Percentiles rank a stretch among this genome's conserved stretches.
phyloP scores from a whole-genome alignment of 768 basidiomycete species.

The Psilocybe tampanensis region DNA sequence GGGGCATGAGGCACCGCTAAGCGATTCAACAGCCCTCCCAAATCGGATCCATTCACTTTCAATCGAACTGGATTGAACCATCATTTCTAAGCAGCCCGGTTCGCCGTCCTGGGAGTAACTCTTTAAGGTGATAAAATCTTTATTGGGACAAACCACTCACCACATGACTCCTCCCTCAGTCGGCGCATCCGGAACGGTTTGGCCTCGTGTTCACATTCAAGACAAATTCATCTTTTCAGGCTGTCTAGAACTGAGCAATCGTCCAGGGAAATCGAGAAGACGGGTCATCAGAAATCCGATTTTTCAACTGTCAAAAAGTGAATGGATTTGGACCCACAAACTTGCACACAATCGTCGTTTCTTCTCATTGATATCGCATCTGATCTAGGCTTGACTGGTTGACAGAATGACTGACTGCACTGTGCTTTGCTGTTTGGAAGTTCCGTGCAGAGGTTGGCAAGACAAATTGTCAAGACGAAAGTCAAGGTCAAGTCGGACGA shows the following conservation, averaged over 20 bases:
- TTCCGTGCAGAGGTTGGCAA: not conserved
- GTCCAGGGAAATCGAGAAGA: too few relatives aligned
- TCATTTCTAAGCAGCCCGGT: not conserved
- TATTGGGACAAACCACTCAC: constrained; percentile 7
- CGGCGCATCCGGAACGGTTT: constrained; percentile 32
- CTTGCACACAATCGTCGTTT: too few relatives aligned
- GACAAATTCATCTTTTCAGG: constrained; percentile 1
- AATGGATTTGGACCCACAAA: too few relatives aligned
- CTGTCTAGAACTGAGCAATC: too few relatives aligned
- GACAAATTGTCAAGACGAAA: not conserved
- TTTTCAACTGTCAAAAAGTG: too few relatives aligned
- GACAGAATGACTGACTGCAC: too few relatives aligned
- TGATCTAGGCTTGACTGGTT: too few relatives aligned
- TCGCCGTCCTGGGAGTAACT: not conserved
- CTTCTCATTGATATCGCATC: too few relatives aligned
- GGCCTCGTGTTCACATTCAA: constrained; percentile 28
- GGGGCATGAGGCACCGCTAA: constrained; percentile 43
- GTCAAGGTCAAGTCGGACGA: not conserved
- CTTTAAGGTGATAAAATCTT: not conserved
- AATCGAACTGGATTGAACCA: constrained; percentile 30
- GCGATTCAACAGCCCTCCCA: constrained; percentile 36
- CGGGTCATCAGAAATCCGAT: too few relatives aligned
- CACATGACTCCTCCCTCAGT: constrained; percentile 17
- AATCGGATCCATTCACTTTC: constrained; percentile 28
- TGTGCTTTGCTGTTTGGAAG: too few relatives aligned